phyloP scores from a whole-genome alignment of 495 filamentous ascomycete species.

The Geoglossum glabrum region DNA sequence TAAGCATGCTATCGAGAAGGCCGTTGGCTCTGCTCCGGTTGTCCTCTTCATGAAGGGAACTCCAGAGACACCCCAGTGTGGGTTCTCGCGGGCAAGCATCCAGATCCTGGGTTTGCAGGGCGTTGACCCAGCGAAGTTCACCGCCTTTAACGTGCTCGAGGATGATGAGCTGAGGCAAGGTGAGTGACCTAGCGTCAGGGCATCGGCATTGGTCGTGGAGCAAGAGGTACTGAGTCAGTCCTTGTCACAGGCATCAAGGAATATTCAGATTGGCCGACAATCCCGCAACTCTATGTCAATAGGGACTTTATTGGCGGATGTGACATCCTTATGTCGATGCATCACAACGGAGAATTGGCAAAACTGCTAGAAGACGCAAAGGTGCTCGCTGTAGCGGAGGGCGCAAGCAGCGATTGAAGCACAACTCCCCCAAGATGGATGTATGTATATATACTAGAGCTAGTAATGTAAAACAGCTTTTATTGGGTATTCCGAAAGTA shows the following conservation, averaged over 20 bases:
- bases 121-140: conserved; percentile 89
- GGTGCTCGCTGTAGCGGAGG: conserved; percentile 43
- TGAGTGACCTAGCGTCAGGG: conserved; percentile 19
- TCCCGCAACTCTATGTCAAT: conserved; percentile 85
- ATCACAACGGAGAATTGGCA: conserved; percentile 84
- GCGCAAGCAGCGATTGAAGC: neutral
- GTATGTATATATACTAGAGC: neutral
- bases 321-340: conserved; percentile 93
- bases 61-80: conserved; percentile 91
- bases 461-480: neutral
- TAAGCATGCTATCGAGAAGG: conserved; percentile 65
- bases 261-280: conserved; percentile 96
- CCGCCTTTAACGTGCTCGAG: conserved; percentile 91
- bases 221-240: conserved; percentile 6
- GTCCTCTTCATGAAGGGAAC: conserved; percentile 99
- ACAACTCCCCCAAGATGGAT: neutral
- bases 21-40: conserved; percentile 64
- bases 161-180: conserved; percentile 70
- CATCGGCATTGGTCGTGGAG: neutral
- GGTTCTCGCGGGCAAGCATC: conserved; percentile 86
- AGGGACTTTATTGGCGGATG: conserved; percentile 95
- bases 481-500: neutral
- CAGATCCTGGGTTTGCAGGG: conserved; percentile 89
- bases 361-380: conserved; percentile 80
- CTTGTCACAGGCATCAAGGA: conserved; percentile 69